These are phyloP conservation scores for Colletotrichum siamense DNA, from an alignment of 2,329 filamentous ascomycete genomes.

Conservation along the genomic window DNA sequence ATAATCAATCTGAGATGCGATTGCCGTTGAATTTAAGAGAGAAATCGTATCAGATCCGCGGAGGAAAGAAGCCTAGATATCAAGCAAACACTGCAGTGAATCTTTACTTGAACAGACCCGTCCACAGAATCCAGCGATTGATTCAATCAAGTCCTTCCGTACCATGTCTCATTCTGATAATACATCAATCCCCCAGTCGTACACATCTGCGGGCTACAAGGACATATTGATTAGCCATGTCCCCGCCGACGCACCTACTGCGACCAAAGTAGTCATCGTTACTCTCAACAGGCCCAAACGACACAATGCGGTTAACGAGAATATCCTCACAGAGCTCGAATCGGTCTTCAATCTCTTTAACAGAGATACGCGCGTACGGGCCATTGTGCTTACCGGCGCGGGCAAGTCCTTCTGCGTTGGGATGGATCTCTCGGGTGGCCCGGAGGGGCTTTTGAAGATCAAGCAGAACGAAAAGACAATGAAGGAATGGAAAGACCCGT, in stretches of 20 bases:
- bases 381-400: neutral
- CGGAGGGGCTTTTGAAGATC: neutral
- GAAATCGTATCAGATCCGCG: accelerated
- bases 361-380: neutral
- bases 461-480: neutral
- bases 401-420: neutral
- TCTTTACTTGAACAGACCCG: neutral
- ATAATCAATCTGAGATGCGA: neutral
- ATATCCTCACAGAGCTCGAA: slow-evolving; percentile 6
- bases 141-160: accelerated
- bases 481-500: neutral
- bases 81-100: neutral
- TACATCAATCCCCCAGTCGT: neutral
- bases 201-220: neutral
- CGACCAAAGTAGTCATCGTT: neutral
- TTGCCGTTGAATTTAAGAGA: accelerated
- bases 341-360: neutral
- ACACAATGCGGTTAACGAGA: neutral
- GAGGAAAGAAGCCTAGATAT: accelerated
- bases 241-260: neutral
- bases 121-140: neutral
- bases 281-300: neutral
- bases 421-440: neutral
- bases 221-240: slow-evolving; percentile 12
- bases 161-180: neutral